Conservation (phyloP, 2,329 filamentous ascomycete species). For the Fusarium coffeatum region DNA sequence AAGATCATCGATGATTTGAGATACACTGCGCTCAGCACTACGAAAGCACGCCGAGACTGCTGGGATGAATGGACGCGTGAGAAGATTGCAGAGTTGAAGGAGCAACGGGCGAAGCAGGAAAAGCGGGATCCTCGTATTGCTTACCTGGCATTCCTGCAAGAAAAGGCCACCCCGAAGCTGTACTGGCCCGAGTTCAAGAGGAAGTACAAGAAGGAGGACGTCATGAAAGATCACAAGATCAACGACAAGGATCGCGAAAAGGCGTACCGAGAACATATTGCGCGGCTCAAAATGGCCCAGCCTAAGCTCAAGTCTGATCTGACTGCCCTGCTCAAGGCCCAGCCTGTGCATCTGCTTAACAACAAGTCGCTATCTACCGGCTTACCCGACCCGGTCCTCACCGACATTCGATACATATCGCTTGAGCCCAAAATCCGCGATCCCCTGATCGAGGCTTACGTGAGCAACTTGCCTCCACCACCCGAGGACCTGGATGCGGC, state of each 20-base stretch:
- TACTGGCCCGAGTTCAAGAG: conserved; percentile 98
- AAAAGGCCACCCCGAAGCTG: conserved; percentile 86
- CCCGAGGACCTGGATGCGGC: conserved; percentile 58
- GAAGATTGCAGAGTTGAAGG: conserved; percentile 77
- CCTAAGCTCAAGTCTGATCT: conserved; percentile 77
- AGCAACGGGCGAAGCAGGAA: conserved; percentile 78
- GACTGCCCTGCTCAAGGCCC: conserved; percentile 70
- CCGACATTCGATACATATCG: conserved; percentile 77
- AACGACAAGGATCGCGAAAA: conserved; percentile 83
- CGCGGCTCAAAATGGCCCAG: conserved; percentile 72
- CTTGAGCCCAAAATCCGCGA: conserved; percentile 72
- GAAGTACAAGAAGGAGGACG: conserved; percentile 84
- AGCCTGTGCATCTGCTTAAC: conserved; percentile 70
- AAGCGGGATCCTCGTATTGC: conserved; percentile 85
- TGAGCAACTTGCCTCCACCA: conserved; percentile 71
- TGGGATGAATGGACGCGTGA: conserved; percentile 88
- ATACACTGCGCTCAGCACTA: conserved; percentile 86
- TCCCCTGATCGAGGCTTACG: conserved; percentile 72
- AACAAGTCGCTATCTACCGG: conserved; percentile 65
- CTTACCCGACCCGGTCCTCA: conserved; percentile 71
- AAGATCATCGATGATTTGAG: conserved; percentile 85
- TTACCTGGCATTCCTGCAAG: conserved; percentile 84
- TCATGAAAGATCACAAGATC: conserved; percentile 80
- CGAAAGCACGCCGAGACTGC: conserved; percentile 81
- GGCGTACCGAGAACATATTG: conserved; percentile 79